These are phyloP conservation scores for Luvunga scandens DNA, from an alignment of 345 rosid species.

Conservation along the genomic window DNA sequence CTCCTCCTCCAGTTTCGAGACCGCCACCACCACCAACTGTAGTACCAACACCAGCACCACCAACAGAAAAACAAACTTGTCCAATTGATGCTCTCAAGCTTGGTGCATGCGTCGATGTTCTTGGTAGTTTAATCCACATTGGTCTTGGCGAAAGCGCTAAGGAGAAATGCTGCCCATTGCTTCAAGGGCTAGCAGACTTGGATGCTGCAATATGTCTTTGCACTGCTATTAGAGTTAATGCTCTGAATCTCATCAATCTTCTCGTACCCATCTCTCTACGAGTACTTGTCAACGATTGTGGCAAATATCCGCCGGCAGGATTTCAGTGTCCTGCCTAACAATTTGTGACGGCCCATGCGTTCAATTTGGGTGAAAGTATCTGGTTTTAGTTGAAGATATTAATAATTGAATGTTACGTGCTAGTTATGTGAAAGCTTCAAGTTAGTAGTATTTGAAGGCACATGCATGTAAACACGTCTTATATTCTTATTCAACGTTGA, in stretches of 20 bases:
- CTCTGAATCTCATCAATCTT: slow-evolving; percentile 56
- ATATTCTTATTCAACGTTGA: too few relatives aligned
- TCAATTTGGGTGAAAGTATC: background rate
- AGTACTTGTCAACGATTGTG: slow-evolving; percentile 69
- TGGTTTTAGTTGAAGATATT: too few relatives aligned
- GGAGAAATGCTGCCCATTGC: slow-evolving; percentile 79
- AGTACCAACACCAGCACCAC: slow-evolving; percentile 10
- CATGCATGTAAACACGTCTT: too few relatives aligned
- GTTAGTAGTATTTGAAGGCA: too few relatives aligned
- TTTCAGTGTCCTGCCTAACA: slow-evolving; percentile 54
- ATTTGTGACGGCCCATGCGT: background rate
- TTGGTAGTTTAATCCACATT: slow-evolving; percentile 42
- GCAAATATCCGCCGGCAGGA: slow-evolving; percentile 55
- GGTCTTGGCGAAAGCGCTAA: slow-evolving; percentile 54
- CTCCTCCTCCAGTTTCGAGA: background rate
- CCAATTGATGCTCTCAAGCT: slow-evolving; percentile 23
- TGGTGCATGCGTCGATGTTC: slow-evolving; percentile 81
- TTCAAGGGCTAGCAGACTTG: slow-evolving; percentile 62
- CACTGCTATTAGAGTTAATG: slow-evolving; percentile 74
- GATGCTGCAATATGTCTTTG: slow-evolving; percentile 93
- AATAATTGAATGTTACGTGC: too few relatives aligned
- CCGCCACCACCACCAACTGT: background rate
- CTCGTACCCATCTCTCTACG: slow-evolving; percentile 75
- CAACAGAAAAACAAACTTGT: slow-evolving; percentile 52
- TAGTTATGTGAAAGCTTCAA: too few relatives aligned